These are phyloP conservation scores for Hirschioporus abietinus DNA, from an alignment of 768 basidiomycete species.

Conservation along the genomic window DNA sequence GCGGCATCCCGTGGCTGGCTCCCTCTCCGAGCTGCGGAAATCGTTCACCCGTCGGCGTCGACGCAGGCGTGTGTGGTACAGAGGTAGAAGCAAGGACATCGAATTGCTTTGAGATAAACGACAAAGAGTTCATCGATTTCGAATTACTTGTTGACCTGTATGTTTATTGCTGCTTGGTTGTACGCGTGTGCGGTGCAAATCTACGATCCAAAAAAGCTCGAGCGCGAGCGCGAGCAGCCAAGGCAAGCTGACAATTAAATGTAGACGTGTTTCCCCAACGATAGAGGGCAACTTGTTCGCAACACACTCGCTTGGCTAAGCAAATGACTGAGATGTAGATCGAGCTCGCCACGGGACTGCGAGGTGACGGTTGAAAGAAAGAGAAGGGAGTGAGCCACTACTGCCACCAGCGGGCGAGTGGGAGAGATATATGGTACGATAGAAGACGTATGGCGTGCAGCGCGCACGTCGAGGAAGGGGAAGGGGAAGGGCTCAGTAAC, in stretches of 20 bases:
- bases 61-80: constrained; percentile 47
- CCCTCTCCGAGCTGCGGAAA: constrained; percentile 23
- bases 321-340: background rate
- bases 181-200: background rate
- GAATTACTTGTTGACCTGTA: background rate
- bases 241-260: background rate
- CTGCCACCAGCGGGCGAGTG: background rate
- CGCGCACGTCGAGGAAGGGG: background rate
- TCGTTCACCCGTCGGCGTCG: constrained; percentile 43
- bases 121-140: constrained; percentile 69
- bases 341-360: background rate
- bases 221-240: background rate
- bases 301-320: background rate
- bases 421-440: constrained; percentile 1
- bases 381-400: background rate
- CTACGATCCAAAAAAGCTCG: background rate
- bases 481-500: background rate
- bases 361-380: background rate
- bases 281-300: background rate
- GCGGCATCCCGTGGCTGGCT: constrained; percentile 22
- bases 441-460: background rate
- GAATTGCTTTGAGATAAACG: constrained; percentile 77
- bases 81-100: constrained; percentile 56
- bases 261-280: background rate
- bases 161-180: background rate